A percentile compares a stretch with the other conserved stretches of the same genome.
Evolutionary conservation across 169 alveolate species (phyloP).

Genomic region (Plasmodium yoelii): DNA sequence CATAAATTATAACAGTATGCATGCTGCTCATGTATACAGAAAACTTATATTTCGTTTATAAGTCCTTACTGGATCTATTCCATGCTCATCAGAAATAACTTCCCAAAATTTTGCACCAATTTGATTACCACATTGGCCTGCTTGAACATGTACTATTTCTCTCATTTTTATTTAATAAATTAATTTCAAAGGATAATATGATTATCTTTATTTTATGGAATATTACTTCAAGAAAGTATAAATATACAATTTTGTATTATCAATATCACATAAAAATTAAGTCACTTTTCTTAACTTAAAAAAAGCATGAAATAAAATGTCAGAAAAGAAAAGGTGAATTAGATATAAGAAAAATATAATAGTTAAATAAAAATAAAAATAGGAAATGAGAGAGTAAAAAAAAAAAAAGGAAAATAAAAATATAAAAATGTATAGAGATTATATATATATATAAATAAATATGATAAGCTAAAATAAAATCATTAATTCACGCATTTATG

Average conservation of each 20-base stretch:
- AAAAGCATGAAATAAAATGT: conserved; percentile 4
- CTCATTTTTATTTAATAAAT: conserved; percentile 91
- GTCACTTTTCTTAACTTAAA: conserved; percentile 20
- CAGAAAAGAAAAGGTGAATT: conserved; percentile 21
- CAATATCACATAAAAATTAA: conserved; percentile 17
- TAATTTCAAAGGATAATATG: conserved; percentile 12
- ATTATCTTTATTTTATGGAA: conserved; percentile 1
- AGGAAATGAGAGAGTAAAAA: not conserved
- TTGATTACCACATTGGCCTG: conserved; percentile 99
- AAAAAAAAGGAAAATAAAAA: conserved; percentile 6
- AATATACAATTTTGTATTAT: not conserved
- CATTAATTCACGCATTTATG: conserved; percentile 19
- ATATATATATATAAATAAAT: not conserved
- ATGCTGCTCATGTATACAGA: no score
- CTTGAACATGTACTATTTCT: conserved; percentile 98
- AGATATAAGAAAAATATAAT: conserved; percentile 3
- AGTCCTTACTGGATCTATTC: conserved; percentile 95
- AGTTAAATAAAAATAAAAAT: not conserved
- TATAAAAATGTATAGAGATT: conserved; percentile 4
- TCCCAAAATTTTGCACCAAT: conserved; percentile 99
- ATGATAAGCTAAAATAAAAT: conserved; percentile 14
- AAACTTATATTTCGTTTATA: not conserved
- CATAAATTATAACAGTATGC: no score
- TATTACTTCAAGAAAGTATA: not conserved
- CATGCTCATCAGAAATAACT: conserved; percentile 99